Percentiles rank a stretch among this genome's conserved stretches.
phyloP scores from a whole-genome alignment of 805 yeast genomes.

The Suhomyces pyralidae region DNA sequence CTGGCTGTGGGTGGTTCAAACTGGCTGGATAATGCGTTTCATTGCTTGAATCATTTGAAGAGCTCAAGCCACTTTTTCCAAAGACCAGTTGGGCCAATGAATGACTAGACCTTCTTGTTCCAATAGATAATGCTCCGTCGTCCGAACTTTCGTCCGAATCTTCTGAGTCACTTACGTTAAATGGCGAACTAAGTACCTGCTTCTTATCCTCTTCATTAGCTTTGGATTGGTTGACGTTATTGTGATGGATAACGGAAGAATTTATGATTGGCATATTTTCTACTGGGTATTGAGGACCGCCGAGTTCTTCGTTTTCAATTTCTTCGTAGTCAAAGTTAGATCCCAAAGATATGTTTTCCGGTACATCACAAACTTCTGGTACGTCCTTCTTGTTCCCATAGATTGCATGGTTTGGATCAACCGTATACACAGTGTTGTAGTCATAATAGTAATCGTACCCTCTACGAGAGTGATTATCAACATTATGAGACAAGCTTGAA shows the following conservation, averaged over 20 bases:
- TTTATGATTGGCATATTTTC: constrained; percentile 27
- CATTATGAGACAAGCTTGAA: constrained; percentile 66
- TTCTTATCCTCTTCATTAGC: constrained; percentile 2
- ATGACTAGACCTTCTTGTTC: constrained; percentile 39
- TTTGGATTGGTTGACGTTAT: constrained; percentile 2
- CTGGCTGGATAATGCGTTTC: constrained; percentile 21
- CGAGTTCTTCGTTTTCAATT: constrained; percentile 24
- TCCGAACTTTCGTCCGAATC: constrained; percentile 21
- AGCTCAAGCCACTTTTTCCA: constrained; percentile 16
- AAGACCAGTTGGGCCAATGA: constrained; percentile 43
- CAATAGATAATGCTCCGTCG: constrained; percentile 38
- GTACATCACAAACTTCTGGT: constrained; percentile 45
- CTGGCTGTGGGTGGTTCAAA: constrained; percentile 22
- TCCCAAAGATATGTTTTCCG: constrained; percentile 43
- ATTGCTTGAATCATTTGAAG: constrained; percentile 8
- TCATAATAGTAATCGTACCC: constrained; percentile 79
- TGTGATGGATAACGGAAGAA: constrained; percentile 13
- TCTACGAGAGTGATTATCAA: constrained; percentile 56
- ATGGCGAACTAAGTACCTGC: constrained; percentile 2
- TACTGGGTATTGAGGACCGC: neutral
- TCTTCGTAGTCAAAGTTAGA: constrained; percentile 38
- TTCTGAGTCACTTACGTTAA: constrained; percentile 14
- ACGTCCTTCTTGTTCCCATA: constrained; percentile 28
- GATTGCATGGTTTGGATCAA: constrained; percentile 43
- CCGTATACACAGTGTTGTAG: constrained; percentile 71